Percentiles rank a stretch among this genome's conserved stretches.
phyloP scores from a whole-genome alignment of 2,329 filamentous ascomycete species.

The Diaporthe sp. region DNA sequence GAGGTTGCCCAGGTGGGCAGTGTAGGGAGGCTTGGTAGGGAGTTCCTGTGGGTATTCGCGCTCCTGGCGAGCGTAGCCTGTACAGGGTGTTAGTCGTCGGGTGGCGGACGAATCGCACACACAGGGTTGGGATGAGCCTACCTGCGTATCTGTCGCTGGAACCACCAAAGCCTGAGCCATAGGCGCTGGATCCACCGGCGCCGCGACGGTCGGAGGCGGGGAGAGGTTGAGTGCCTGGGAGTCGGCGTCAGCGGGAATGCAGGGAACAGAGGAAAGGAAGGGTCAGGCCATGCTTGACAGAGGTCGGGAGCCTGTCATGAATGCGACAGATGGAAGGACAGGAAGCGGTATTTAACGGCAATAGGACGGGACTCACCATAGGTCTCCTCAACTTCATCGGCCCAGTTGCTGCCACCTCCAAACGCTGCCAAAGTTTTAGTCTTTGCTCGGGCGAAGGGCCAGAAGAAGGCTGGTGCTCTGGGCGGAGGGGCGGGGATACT shows the following conservation, averaged over 20 bases:
- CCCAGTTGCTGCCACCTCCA: constrained; percentile 80
- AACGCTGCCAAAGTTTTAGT: constrained; percentile 55
- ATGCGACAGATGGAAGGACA: background rate
- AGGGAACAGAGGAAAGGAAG: no score
- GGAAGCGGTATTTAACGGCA: constrained; percentile 27
- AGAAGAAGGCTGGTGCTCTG: constrained; percentile 35
- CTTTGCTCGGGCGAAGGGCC: constrained; percentile 44
- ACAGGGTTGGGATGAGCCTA: constrained; percentile 2
- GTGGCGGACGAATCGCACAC: background rate
- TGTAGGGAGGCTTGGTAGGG: constrained; percentile 93
- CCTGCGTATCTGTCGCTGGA: constrained; percentile 43
- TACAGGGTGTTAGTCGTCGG: constrained; percentile 38
- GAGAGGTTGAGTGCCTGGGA: constrained; percentile 68
- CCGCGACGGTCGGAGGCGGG: constrained; percentile 62
- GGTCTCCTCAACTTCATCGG: constrained; percentile 97
- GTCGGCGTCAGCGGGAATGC: constrained; percentile 25
- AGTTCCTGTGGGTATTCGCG: constrained; percentile 79
- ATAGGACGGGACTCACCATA: constrained; percentile 69
- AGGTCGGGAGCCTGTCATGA: background rate
- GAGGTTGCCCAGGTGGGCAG: constrained; percentile 95
- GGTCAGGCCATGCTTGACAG: background rate
- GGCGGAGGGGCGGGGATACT: constrained; percentile 54
- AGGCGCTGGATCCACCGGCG: constrained; percentile 46
- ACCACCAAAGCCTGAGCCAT: constrained; percentile 47
- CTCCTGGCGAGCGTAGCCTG: constrained; percentile 64